Base-by-base conservation (phyloP, 2,329 filamentous ascomycete genomes). In the Xylariaceae sp. region DNA sequence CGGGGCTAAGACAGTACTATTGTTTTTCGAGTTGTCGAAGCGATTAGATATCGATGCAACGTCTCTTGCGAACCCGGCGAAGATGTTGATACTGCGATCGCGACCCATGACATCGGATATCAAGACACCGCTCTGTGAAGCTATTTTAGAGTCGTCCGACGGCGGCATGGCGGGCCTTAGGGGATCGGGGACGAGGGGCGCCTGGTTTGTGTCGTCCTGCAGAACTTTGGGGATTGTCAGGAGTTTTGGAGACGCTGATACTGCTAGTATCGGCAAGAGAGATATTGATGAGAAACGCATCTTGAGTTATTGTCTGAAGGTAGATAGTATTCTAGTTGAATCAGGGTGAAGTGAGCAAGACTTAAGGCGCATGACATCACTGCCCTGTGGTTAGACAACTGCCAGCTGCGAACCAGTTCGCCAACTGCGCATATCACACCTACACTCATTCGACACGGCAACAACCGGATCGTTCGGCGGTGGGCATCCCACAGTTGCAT, bases 1-100 rank as follows among this genome's bases (percentile, higher is more conserved):
- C 1, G 94, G 94, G 5, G 92, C 93, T 2, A 97, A 82, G 19
- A 97, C 84, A 2, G 91, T 97, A 14, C 89, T 89, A 67, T 93
- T 92, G 52, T 79, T 71, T 1, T 73, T 66, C 1, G 77, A 70
- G 66, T 90, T 81, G 61, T 88, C 81, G 13, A 97, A 81, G 1
- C 89, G 87, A 18, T 75, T 72, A 10, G 83, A 80, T 17, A 92
- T 78, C n/a, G 78, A 72, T 43, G 85, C 80, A 62, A 92, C 83
- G 65, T 93, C 87, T 53, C 91, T 84, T 5, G 87, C 86, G 64
- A 96, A 84, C 40, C 85, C 84, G 31, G 90, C 88, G 71, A 97
- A 97, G 60, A 92, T 86, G 58, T 90, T 91, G 66, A 96, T 88
- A 55, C 78, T 81, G 61, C 88, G 85, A 50, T 90, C 85, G 59